A percentile compares a stretch with the other conserved stretches of the same genome.
phyloP scores from a whole-genome alignment of 805 yeast species.

The Blastobotrys attinorum region DNA sequence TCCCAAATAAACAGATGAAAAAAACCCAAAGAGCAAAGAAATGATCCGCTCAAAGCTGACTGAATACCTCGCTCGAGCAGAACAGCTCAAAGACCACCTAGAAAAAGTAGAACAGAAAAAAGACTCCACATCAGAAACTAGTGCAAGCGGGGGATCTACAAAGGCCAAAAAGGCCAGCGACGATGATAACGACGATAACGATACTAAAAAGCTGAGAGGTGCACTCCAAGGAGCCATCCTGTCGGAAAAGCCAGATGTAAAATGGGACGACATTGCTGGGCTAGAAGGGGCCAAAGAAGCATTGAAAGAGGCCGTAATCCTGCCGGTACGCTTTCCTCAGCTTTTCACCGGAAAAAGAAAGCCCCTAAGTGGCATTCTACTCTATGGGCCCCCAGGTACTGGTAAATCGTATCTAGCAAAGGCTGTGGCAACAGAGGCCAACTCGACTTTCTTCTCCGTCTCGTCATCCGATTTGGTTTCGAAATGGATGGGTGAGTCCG shows the following conservation, averaged over 20 bases:
- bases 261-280: slow-evolving; percentile 96
- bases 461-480: slow-evolving; percentile 94
- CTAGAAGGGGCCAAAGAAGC: slow-evolving; percentile 94
- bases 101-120: slow-evolving; percentile 46
- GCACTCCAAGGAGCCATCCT: slow-evolving; percentile 89
- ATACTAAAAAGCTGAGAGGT: slow-evolving; percentile 80
- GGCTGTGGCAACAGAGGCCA: slow-evolving; percentile 98
- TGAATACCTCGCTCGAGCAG: slow-evolving; percentile 89
- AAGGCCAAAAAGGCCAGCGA: slow-evolving; percentile 41
- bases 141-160: slow-evolving; percentile 53
- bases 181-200: slow-evolving; percentile 63
- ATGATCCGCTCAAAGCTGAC: slow-evolving; percentile 81
- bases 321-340: slow-evolving; percentile 95
- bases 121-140: slow-evolving; percentile 44
- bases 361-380: slow-evolving; percentile 82
- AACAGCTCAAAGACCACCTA: slow-evolving; percentile 81
- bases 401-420: slow-evolving; percentile 96
- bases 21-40: slow-evolving; percentile 82
- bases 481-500: slow-evolving; percentile 99
- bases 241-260: slow-evolving; percentile 84
- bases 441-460: slow-evolving; percentile 92
- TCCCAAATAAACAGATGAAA: slow-evolving; percentile 44
- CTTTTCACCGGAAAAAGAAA: slow-evolving; percentile 89
- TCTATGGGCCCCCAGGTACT: slow-evolving; percentile 95
- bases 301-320: slow-evolving; percentile 90